phyloP scores from a whole-genome alignment of 2,329 filamentous ascomycete species.

The Penicillium sp. region DNA sequence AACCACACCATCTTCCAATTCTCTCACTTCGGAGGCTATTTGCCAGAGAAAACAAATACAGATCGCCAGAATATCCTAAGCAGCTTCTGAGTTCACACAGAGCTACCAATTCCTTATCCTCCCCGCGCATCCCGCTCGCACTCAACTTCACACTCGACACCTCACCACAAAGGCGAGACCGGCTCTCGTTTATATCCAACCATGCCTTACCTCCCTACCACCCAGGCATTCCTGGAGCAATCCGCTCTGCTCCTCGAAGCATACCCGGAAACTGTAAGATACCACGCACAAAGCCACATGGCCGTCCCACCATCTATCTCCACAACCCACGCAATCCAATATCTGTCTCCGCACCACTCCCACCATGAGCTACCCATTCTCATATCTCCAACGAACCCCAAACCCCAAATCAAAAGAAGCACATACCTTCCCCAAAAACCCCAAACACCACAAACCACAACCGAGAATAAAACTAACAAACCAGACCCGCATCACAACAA shows the following conservation, averaged over 20 bases:
- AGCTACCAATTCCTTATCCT: neutral
- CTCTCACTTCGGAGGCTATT: neutral
- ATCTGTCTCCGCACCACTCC: neutral
- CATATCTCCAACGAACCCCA: neutral
- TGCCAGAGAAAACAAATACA: neutral
- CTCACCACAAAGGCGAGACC: slow-evolving; percentile 13
- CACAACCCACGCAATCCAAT: neutral
- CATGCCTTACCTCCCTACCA: slow-evolving; percentile 80
- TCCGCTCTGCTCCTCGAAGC: slow-evolving; percentile 83
- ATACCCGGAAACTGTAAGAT: slow-evolving; percentile 74
- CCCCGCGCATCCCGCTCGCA: neutral
- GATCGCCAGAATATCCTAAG: neutral
- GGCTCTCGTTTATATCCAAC: slow-evolving; percentile 22
- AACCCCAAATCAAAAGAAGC: neutral
- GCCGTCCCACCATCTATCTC: neutral
- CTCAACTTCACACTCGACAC: slow-evolving; percentile 3
- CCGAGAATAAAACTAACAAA: neutral
- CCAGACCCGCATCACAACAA: slow-evolving; percentile 87
- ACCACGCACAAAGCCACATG: neutral
- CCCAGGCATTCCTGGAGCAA: slow-evolving; percentile 89
- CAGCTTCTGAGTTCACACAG: neutral
- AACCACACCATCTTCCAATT: slow-evolving; percentile 9
- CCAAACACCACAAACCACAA: neutral
- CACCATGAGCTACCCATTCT: neutral
- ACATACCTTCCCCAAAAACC: neutral